phyloP scores from a whole-genome alignment of 306 rosid species.

The Acacia confusa region DNA sequence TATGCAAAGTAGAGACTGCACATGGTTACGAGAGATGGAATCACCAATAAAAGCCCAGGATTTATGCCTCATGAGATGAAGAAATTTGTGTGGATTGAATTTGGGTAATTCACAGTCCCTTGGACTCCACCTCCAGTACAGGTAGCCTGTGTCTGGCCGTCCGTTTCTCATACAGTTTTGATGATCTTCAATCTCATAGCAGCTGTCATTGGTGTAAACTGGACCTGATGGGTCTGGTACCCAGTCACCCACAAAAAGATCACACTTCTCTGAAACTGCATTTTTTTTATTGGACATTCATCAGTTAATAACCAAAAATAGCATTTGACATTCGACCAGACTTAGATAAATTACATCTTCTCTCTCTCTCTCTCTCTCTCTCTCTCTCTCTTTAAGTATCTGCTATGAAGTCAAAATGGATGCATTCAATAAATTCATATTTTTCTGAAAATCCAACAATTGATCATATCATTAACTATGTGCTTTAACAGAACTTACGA shows the following conservation, averaged over 20 bases:
- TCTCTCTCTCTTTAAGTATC: background rate
- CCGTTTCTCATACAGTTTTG: constrained; percentile 84
- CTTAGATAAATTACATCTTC: background rate
- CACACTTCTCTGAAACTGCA: constrained; percentile 1
- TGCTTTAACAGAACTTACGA: background rate
- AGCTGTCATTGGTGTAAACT: background rate
- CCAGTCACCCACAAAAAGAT: background rate
- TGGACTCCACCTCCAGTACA: constrained; percentile 85
- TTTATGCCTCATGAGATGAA: constrained; percentile 63
- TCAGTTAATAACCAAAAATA: background rate
- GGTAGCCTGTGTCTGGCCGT: constrained; percentile 71
- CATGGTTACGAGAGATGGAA: constrained; percentile 90
- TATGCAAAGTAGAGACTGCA: constrained; percentile 78
- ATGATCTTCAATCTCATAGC: constrained; percentile 51
- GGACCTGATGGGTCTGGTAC: background rate
- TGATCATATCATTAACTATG: background rate
- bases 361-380: too few relatives aligned
- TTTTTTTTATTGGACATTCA: background rate
- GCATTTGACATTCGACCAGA: background rate
- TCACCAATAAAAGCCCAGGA: constrained; percentile 81
- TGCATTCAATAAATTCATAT: background rate
- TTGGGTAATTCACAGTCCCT: constrained; percentile 60
- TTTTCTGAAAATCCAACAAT: background rate
- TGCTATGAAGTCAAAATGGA: background rate
- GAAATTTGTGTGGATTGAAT: constrained; percentile 62